Conservation (phyloP, 1,139 yeast genomes). For the Suhomyces bribrorum region DNA sequence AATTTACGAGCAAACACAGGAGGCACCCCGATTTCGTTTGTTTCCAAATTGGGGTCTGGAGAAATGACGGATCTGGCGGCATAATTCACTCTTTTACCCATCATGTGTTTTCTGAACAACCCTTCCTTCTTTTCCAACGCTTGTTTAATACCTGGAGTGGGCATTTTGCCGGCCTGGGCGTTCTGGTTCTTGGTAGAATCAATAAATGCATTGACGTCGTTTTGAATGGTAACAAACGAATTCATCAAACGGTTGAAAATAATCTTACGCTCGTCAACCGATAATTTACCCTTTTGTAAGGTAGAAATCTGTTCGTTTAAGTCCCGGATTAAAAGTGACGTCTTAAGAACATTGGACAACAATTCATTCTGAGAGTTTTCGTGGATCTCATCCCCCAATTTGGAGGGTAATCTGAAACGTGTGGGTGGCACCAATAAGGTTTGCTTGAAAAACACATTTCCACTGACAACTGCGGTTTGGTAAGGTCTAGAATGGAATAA, state of each 20-base stretch:
- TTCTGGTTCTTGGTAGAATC: constrained; percentile 89
- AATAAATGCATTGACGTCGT: constrained; percentile 90
- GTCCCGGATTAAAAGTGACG: constrained; percentile 82
- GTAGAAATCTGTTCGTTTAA: constrained; percentile 75
- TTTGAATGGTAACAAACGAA: constrained; percentile 90
- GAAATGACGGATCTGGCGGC: constrained; percentile 99
- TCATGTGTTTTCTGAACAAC: constrained; percentile 96
- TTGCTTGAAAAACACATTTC: constrained; percentile 91
- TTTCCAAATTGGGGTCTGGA: constrained; percentile 97
- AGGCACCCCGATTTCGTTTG: constrained; percentile 98
- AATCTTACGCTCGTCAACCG: constrained; percentile 64
- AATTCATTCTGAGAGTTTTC: constrained; percentile 93
- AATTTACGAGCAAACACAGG: constrained; percentile 95
- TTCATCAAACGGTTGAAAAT: constrained; percentile 91
- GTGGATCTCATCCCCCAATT: constrained; percentile 93
- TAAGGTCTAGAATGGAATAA: constrained; percentile 80
- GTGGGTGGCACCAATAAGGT: constrained; percentile 94
- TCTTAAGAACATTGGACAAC: constrained; percentile 73
- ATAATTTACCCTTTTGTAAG: constrained; percentile 63
- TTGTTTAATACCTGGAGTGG: constrained; percentile 95
- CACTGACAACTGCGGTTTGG: constrained; percentile 50
- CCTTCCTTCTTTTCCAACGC: constrained; percentile 99
- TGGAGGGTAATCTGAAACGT: constrained; percentile 93
- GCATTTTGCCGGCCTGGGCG: constrained; percentile 66
- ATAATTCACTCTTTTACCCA: constrained; percentile 99